These are phyloP conservation scores for Nothophoma quercina DNA, from an alignment of 2,329 filamentous ascomycete genomes.

Conservation along the genomic window DNA sequence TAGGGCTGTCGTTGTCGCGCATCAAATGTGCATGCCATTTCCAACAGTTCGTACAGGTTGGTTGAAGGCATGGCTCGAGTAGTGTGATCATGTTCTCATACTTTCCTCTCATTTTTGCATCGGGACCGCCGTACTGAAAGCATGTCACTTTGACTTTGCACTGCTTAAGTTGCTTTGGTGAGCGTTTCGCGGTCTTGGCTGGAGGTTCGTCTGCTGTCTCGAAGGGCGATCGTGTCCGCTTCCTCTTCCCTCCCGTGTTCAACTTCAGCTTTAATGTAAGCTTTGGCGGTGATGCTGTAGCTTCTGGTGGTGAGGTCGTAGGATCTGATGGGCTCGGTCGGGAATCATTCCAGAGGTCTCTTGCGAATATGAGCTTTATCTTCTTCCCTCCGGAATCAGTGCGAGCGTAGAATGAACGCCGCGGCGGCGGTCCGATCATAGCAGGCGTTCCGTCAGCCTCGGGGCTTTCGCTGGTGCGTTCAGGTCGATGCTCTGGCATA, in stretches of 20 bases:
- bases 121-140: slow-evolving; percentile 30
- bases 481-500: slow-evolving; percentile 1
- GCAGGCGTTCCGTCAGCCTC: neutral
- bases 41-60: slow-evolving; percentile 25
- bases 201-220: neutral
- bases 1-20: neutral
- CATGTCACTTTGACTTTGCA: slow-evolving; percentile 25
- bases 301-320: neutral
- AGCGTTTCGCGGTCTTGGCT: neutral
- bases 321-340: neutral
- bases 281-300: no score
- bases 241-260: neutral
- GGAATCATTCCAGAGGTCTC: slow-evolving; percentile 23
- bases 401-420: neutral
- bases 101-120: slow-evolving; percentile 6
- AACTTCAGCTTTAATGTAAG: no score
- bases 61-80: slow-evolving; percentile 22
- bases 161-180: neutral
- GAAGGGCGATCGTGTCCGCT: neutral
- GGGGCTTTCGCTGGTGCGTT: slow-evolving; percentile 8
- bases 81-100: slow-evolving; percentile 15
- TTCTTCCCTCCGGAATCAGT: neutral
- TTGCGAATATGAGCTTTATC: slow-evolving; percentile 17
- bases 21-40: slow-evolving; percentile 21
- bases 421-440: neutral